Evolutionary conservation across 1,284 basidiomycete genomes (phyloP).

Genomic region (Mixia osmundae): DNA sequence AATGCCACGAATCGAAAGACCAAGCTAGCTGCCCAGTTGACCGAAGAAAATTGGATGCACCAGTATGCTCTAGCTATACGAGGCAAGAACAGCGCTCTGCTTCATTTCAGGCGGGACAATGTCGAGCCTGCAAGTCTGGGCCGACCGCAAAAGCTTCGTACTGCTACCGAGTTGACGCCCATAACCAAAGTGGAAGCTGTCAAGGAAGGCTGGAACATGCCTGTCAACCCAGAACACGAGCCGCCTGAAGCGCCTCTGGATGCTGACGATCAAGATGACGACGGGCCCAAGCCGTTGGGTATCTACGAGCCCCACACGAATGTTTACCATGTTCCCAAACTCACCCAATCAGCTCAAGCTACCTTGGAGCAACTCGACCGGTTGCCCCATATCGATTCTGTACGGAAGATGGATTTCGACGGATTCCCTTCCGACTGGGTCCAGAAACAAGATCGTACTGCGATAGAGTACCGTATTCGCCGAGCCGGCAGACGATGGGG

Average conservation of each 20-base stretch:
- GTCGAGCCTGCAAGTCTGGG: constrained; percentile 12
- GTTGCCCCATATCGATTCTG: constrained; percentile 3
- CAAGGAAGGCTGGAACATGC: not conserved
- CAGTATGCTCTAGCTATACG: constrained; percentile 40
- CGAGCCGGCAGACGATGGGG: too few relatives aligned
- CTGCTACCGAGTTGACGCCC: not conserved
- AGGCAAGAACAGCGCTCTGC: constrained; percentile 40
- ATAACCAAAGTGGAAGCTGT: not conserved
- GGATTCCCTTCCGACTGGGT: too few relatives aligned
- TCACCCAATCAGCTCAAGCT: constrained; percentile 12
- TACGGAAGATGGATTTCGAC: too few relatives aligned
- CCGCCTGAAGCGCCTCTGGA: not conserved
- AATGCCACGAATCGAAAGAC: constrained; percentile 35
- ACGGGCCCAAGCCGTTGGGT: constrained; percentile 1
- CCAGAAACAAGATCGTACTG: too few relatives aligned
- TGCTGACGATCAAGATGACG: not conserved
- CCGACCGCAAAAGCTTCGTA: not conserved
- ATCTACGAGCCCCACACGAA: constrained; percentile 16
- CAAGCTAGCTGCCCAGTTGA: constrained; percentile 25
- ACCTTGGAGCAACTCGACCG: constrained; percentile 7
- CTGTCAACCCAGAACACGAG: not conserved
- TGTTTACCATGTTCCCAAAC: constrained; percentile 13
- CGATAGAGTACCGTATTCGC: too few relatives aligned
- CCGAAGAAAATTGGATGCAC: constrained; percentile 71
- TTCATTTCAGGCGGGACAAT: constrained; percentile 31